Evolutionary conservation across 2,329 filamentous ascomycete genomes (phyloP), one percentile per base, ranked within the genome.

Genomic region (Trichoderma polysporum): DNA sequence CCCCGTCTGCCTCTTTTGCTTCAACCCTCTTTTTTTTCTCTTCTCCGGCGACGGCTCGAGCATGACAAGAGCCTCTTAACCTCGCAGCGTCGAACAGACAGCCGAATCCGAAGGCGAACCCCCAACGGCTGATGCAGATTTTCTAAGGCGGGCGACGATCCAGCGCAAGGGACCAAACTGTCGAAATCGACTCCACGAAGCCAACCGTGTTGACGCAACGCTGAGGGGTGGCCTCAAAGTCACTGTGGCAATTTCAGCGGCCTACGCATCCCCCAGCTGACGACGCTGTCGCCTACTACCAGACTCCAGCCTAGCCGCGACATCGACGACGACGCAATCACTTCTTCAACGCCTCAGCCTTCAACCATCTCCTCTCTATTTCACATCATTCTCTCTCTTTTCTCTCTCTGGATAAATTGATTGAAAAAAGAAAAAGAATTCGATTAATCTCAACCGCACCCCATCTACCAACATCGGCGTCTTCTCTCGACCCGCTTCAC

Each of bases 231-330:
- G 47, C 47, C 50, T 61, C 66, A 66, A 45, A 45, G 62, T 66
- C 66, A 45, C 66, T 66, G 66, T 68, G 66, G 66, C 66, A 67
- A 68, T 66, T 68, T 69, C 53, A 54, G 67, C 70, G 66, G 73
- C 67, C 69, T 75, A 73, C 70, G 70, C 69, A 74, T 69, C 70
- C 70, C 58, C 56, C 70, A 70, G 70, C 74, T 75, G 71, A 72
- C 73, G 71, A 76, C 71, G 69, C 72, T 72, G 59, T 68, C 68
- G 53, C 53, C 50, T 67, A 69, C 71, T 64, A 72, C 69, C 50
- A 31, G 50, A 64, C 60, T 56, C 66, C 37, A 50, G 50, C 58
- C 57, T 49, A 50, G 41, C 50, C 61, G 56, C 60, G 66, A 68
- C 66, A 52, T 54, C 56, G 31, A 65, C 60, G 53, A 66, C 61